phyloP scores from a whole-genome alignment of 2,329 filamentous ascomycete species.

The Nemania diffusa region DNA sequence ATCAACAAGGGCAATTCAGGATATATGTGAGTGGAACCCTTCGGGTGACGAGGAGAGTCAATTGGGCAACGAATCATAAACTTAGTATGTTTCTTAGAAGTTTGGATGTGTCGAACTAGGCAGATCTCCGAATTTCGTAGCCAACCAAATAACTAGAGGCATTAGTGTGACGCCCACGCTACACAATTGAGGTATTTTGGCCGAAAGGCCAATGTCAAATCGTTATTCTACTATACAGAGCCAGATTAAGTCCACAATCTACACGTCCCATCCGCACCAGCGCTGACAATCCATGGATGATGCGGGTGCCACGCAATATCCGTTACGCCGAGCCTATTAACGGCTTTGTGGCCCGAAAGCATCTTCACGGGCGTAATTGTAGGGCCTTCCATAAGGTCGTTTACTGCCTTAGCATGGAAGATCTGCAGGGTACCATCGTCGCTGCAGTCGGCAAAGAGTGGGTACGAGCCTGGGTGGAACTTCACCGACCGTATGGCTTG shows the following conservation, averaged over 20 bases:
- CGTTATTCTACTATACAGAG: conserved; percentile 18
- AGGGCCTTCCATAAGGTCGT: conserved; percentile 94
- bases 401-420: conserved; percentile 96
- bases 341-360: conserved; percentile 87
- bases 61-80: no score
- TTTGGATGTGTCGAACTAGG: no score
- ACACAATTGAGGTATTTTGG: background rate
- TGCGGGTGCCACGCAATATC: conserved; percentile 96
- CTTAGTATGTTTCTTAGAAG: no score
- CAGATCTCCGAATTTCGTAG: no score
- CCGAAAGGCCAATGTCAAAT: no score
- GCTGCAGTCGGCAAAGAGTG: conserved; percentile 92
- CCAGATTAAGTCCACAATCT: conserved; percentile 78
- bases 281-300: conserved; percentile 94
- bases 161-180: no score
- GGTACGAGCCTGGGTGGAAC: conserved; percentile 77
- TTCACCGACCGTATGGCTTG: conserved; percentile 90
- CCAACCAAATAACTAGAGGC: no score
- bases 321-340: conserved; percentile 86
- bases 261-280: conserved; percentile 92
- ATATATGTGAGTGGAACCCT: no score
- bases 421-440: conserved; percentile 96
- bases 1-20: no score
- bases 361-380: conserved; percentile 97
- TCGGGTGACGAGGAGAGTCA: no score